Percentiles rank a stretch among this genome's conserved stretches.
Evolutionary conservation across 441 rosid genomes (phyloP).

Genomic region (Adansonia gregorii): DNA sequence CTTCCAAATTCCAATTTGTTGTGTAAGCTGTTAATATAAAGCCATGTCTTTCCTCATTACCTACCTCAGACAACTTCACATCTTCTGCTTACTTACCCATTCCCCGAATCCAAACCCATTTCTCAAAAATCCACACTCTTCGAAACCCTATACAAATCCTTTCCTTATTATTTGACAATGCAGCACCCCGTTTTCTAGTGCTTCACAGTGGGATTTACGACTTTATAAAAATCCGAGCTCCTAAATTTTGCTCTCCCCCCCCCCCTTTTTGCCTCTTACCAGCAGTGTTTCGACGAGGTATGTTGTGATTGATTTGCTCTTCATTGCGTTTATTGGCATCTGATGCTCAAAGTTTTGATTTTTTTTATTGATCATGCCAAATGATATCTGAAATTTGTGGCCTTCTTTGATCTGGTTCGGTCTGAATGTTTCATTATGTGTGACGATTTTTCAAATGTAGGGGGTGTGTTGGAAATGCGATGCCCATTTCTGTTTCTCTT

Average conservation of each 20-base stretch:
- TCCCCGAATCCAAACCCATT: background rate
- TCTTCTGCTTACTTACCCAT: background rate
- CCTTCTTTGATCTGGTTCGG: background rate
- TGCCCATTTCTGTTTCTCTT: background rate
- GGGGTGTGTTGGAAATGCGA: background rate
- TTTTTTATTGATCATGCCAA: background rate
- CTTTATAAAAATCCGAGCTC: background rate
- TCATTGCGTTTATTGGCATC: background rate
- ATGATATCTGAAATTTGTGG: background rate
- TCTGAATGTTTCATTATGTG: background rate
- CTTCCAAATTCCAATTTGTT: background rate
- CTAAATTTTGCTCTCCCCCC: background rate
- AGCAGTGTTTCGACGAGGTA: background rate
- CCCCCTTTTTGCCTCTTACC: background rate
- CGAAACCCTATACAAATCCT: background rate
- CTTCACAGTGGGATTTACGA: background rate
- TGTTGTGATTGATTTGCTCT: background rate
- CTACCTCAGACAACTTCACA: background rate
- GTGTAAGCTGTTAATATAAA: slow-evolving; percentile 2
- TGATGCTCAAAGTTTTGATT: background rate
- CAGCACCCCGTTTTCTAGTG: background rate
- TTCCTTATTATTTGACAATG: background rate
- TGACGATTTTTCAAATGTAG: background rate
- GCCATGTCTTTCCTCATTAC: background rate
- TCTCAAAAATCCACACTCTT: background rate